Conservation (phyloP, 2,329 filamentous ascomycete genomes). For the Pseudopithomyces maydicus region DNA sequence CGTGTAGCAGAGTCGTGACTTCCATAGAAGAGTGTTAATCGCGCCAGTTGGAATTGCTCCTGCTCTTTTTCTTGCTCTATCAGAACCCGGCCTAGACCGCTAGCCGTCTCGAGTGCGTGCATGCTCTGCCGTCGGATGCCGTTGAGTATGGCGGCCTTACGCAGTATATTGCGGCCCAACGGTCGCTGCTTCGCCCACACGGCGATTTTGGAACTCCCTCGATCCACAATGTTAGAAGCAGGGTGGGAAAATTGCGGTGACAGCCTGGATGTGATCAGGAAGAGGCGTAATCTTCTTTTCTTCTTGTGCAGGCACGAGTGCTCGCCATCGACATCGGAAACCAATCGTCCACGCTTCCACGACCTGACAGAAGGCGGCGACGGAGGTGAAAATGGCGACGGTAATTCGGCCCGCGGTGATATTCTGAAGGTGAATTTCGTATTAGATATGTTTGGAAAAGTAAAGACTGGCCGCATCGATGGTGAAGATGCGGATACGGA, state of each 20-base stretch:
- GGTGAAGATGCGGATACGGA: slow-evolving; percentile 17
- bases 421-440: slow-evolving; percentile 41
- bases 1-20: slow-evolving; percentile 38
- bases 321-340: slow-evolving; percentile 62
- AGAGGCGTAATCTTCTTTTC: slow-evolving; percentile 68
- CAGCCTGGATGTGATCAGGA: slow-evolving; percentile 71
- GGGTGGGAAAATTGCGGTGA: slow-evolving; percentile 72
- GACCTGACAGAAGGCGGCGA: slow-evolving; percentile 22
- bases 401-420: slow-evolving; percentile 30
- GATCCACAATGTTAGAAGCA: slow-evolving; percentile 71
- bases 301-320: slow-evolving; percentile 61
- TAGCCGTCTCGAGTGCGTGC: slow-evolving; percentile 22
- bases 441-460: slow-evolving; percentile 10
- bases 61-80: slow-evolving; percentile 39
- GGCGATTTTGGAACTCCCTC: slow-evolving; percentile 57
- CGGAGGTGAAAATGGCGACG: slow-evolving; percentile 42
- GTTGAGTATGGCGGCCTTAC: slow-evolving; percentile 71
- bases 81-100: slow-evolving; percentile 21
- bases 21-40: slow-evolving; percentile 36
- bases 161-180: slow-evolving; percentile 58
- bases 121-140: slow-evolving; percentile 54
- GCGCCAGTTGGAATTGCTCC: slow-evolving; percentile 37
- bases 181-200: slow-evolving; percentile 55
- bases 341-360: slow-evolving; percentile 58
- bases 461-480: slow-evolving; percentile 12